Percentiles rank a stretch among this genome's conserved stretches.
Evolutionary conservation across 768 basidiomycete genomes (phyloP).

Genomic region (Tulasnella sp.): DNA sequence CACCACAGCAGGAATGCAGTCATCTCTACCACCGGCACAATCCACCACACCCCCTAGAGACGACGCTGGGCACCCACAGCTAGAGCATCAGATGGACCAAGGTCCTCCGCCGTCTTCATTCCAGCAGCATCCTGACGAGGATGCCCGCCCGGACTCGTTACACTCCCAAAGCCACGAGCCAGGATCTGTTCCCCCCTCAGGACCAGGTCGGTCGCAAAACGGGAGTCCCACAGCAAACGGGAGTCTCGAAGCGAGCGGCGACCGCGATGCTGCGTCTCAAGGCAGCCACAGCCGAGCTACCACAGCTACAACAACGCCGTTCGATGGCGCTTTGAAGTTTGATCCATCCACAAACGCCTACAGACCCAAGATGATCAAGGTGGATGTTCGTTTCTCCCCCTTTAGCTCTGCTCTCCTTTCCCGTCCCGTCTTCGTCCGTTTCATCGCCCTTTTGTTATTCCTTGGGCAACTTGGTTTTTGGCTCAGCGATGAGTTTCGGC

Average conservation of each 20-base stretch:
- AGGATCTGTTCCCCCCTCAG: neutral
- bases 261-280: neutral
- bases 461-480: conserved; percentile 5
- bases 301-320: neutral
- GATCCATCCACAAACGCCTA: neutral
- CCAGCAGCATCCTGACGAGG: neutral
- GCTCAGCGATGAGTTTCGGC: neutral
- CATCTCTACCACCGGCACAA: neutral
- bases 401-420: conserved; percentile 6
- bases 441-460: neutral
- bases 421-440: neutral
- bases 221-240: neutral
- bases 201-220: neutral
- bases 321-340: neutral
- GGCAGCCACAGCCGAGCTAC: neutral
- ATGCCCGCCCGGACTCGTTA: neutral
- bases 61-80: neutral
- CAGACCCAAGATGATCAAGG: conserved; percentile 15
- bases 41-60: neutral
- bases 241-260: neutral
- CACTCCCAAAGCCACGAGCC: neutral
- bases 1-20: neutral
- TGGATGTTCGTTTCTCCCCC: conserved; percentile 1
- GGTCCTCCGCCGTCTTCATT: neutral
- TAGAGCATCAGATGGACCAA: neutral